phyloP scores from a whole-genome alignment of 75 land plant genomes.

The Ceratopteris richardii region DNA sequence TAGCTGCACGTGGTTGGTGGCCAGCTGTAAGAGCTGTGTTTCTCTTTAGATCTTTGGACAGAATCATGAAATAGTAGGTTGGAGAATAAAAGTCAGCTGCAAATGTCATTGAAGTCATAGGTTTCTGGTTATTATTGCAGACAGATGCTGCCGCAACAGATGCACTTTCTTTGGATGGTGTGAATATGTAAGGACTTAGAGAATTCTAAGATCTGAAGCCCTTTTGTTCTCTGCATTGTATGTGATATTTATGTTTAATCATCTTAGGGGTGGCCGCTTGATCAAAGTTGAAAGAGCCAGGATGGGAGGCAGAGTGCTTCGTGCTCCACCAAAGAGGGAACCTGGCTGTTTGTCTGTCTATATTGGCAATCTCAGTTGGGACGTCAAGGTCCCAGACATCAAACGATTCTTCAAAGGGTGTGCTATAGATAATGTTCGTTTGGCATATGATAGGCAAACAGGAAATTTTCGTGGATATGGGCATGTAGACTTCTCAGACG shows the following conservation, averaged over 20 bases:
- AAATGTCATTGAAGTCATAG: too few species aligned
- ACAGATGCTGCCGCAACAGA: constrained; percentile 28
- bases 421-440: constrained; percentile 22
- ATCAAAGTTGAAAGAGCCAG: constrained; percentile 30
- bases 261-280: constrained; percentile 36
- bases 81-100: too few species aligned
- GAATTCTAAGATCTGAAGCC: background rate
- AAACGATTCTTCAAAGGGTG: constrained; percentile 22
- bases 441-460: constrained; percentile 27
- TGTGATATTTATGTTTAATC: too few species aligned
- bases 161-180: constrained; percentile 38
- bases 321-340: constrained; percentile 22
- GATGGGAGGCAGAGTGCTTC: constrained; percentile 7
- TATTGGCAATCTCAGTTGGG: constrained; percentile 47
- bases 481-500: constrained; percentile 41
- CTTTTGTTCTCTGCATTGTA: background rate
- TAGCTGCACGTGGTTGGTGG: too few species aligned
- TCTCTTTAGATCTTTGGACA: too few species aligned
- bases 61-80: too few species aligned
- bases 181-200: constrained; percentile 13
- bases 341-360: constrained; percentile 39
- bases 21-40: too few species aligned
- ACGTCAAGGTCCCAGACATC: constrained; percentile 23
- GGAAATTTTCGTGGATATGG: constrained; percentile 30
- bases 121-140: too few species aligned